phyloP scores from a whole-genome alignment of 345 rosid genomes.

The Acer saccharum region DNA sequence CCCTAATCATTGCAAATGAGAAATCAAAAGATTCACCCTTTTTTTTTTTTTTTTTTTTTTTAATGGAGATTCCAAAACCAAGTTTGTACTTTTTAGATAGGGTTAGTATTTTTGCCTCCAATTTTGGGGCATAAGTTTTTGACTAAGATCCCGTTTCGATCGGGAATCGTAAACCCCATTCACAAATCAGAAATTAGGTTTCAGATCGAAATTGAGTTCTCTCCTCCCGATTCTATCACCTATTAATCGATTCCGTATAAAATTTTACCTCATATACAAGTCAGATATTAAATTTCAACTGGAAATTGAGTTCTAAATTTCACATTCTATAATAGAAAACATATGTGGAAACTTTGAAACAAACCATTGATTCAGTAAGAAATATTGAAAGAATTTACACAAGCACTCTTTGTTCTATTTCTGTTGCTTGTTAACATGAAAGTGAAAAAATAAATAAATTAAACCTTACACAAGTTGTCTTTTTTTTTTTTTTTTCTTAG shows the following conservation, averaged over 20 bases:
- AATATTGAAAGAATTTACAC: constrained; percentile 33
- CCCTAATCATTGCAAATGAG: background rate
- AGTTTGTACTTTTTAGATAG: background rate
- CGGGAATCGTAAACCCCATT: no score
- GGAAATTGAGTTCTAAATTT: no score
- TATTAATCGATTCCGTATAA: no score
- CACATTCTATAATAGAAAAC: no score
- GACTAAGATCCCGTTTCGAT: no score
- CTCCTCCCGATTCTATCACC: no score
- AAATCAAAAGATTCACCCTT: constrained; percentile 11
- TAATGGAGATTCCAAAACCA: background rate
- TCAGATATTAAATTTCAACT: no score
- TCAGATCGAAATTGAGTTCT: no score
- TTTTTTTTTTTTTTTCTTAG: background rate
- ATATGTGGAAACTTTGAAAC: no score
- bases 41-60: background rate
- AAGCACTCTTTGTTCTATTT: constrained; percentile 26
- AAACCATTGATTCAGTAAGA: no score
- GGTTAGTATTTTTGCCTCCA: background rate
- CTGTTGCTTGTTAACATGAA: constrained; percentile 22
- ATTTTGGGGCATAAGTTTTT: background rate
- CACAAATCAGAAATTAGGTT: no score
- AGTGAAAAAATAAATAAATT: constrained; percentile 17
- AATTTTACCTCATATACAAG: no score
- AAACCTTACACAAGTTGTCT: background rate